These are phyloP conservation scores for Suillus variegatus DNA, from an alignment of 768 basidiomycete genomes.

Conservation along the genomic window DNA sequence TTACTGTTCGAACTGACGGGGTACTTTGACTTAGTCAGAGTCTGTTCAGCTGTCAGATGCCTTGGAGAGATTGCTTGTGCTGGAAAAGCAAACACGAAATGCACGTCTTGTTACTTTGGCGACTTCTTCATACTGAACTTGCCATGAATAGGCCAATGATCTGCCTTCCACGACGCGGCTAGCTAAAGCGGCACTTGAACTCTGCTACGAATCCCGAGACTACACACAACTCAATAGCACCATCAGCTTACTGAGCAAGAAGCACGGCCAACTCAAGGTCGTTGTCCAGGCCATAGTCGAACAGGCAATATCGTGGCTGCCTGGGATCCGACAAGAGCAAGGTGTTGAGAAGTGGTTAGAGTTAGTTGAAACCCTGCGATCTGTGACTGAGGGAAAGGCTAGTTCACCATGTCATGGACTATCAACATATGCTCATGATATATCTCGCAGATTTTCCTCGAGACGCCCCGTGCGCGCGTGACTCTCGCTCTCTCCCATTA, in stretches of 20 bases:
- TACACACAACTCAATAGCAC: conserved; percentile 70
- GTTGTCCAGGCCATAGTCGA: conserved; percentile 93
- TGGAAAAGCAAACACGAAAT: conserved; percentile 98
- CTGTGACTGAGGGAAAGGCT: conserved; percentile 97
- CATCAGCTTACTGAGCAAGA: conserved; percentile 78
- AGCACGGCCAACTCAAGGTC: conserved; percentile 94
- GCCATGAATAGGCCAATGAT: conserved; percentile 78
- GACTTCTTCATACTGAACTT: conserved; percentile 4
- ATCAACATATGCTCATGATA: conserved; percentile 3
- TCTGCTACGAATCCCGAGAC: conserved; percentile 73
- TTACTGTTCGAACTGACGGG: conserved; percentile 12
- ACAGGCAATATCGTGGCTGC: conserved; percentile 77
- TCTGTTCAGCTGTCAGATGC: conserved; percentile 81
- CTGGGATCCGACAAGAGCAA: conserved; percentile 66
- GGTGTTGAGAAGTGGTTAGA: conserved; percentile 82
- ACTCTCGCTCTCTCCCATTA: conserved; percentile 85
- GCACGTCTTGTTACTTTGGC: conserved; percentile 43
- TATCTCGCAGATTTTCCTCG: conserved; percentile 85
- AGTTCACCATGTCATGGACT: conserved; percentile 21
- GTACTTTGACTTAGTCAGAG: conserved; percentile 62
- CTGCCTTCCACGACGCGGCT: conserved; percentile 87
- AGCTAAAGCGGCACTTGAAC: conserved; percentile 68
- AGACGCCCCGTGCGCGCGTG: conserved; percentile 93
- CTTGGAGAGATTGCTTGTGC: conserved; percentile 81
- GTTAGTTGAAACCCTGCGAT: conserved; percentile 84